Evolutionary conservation across 352 stramenopile genomes (phyloP).

Genomic region (Phytopythium boreale): DNA sequence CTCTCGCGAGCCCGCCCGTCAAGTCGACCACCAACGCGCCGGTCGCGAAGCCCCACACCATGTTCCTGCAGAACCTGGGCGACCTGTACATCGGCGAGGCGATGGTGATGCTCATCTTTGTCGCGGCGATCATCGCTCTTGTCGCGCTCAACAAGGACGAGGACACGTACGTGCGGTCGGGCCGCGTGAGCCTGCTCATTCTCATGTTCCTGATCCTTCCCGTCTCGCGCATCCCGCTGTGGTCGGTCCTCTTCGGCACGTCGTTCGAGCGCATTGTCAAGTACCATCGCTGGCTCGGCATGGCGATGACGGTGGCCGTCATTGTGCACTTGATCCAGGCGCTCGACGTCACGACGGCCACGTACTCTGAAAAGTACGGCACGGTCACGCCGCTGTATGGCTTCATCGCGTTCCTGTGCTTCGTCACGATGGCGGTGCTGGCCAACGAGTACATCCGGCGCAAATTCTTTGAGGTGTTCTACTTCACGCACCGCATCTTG

Average conservation of each 20-base stretch:
- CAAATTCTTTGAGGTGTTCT: conserved; percentile 72
- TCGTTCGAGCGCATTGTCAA: conserved; percentile 83
- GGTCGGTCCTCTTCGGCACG: conserved; percentile 66
- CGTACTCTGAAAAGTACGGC: conserved; percentile 43
- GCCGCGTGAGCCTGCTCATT: conserved; percentile 58
- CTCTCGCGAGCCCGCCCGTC: conserved; percentile 39
- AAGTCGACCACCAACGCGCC: conserved; percentile 49
- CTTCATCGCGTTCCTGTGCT: conserved; percentile 59
- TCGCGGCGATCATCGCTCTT: conserved; percentile 41
- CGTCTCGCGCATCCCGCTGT: conserved; percentile 53
- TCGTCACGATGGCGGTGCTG: conserved; percentile 48
- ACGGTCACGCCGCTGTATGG: conserved; percentile 57
- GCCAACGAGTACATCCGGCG: conserved; percentile 66
- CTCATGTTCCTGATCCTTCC: conserved; percentile 83
- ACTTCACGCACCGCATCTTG: conserved; percentile 69
- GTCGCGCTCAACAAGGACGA: conserved; percentile 33
- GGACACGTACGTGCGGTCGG: conserved; percentile 37
- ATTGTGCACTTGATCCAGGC: conserved; percentile 61
- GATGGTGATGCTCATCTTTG: conserved; percentile 63
- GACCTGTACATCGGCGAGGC: conserved; percentile 63
- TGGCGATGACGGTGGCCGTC: conserved; percentile 47
- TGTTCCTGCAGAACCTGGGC: conserved; percentile 51
- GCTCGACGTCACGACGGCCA: conserved; percentile 36
- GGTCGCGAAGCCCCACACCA: conserved; percentile 32
- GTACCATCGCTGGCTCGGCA: conserved; percentile 82